Evolutionary conservation across 2,329 filamentous ascomycete genomes (phyloP).

Genomic region (Ustulina deusta): DNA sequence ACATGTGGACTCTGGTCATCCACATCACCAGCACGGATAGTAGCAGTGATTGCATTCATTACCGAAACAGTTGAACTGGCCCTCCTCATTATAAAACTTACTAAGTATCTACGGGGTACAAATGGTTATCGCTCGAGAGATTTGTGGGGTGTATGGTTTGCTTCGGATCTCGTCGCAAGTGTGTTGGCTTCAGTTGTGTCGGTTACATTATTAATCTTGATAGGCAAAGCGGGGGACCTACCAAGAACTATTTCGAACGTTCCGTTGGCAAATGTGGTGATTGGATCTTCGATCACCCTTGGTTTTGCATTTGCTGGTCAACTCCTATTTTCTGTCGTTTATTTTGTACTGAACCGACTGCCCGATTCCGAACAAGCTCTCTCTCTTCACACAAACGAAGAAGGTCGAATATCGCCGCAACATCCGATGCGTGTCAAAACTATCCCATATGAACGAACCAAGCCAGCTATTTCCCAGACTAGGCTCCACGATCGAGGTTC

Average conservation of each 20-base stretch:
- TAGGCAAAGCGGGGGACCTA: constrained; percentile 51
- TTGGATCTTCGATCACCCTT: constrained; percentile 60
- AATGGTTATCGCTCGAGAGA: constrained; percentile 42
- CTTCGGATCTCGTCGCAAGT: constrained; percentile 52
- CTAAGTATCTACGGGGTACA: constrained; percentile 47
- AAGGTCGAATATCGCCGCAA: constrained; percentile 48
- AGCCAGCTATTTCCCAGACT: constrained; percentile 53
- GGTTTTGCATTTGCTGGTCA: constrained; percentile 61
- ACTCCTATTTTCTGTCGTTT: constrained; percentile 60
- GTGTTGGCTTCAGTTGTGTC: constrained; percentile 61
- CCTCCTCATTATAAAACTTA: constrained; percentile 51
- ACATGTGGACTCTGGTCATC: constrained; percentile 51
- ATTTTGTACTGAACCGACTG: constrained; percentile 57
- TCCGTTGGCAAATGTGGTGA: constrained; percentile 54
- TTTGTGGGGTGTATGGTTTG: constrained; percentile 53
- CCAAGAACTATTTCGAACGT: constrained; percentile 52
- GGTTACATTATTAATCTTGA: constrained; percentile 56
- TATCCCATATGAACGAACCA: constrained; percentile 61
- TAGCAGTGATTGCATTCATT: constrained; percentile 55
- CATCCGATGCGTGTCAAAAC: constrained; percentile 60
- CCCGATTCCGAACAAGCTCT: constrained; percentile 46
- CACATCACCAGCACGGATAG: constrained; percentile 50
- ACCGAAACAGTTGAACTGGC: constrained; percentile 55
- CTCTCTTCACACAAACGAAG: constrained; percentile 52
- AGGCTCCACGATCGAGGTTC: constrained; percentile 52